phyloP scores from a whole-genome alignment of 495 filamentous ascomycete genomes.

The Coniosporium apollinis region DNA sequence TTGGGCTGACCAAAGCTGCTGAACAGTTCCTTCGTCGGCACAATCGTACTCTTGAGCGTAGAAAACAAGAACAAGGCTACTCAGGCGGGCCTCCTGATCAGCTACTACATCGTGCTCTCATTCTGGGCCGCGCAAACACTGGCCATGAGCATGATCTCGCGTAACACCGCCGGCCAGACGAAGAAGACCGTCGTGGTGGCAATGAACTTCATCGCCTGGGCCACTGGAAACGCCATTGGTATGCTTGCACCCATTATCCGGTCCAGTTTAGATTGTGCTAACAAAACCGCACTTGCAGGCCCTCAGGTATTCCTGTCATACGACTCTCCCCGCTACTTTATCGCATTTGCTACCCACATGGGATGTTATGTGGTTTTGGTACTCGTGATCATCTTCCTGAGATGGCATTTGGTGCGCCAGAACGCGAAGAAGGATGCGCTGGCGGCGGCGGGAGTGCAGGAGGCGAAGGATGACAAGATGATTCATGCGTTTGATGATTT shows the following conservation, averaged over 20 bases:
- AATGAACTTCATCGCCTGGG: constrained; percentile 34
- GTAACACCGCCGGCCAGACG: constrained; percentile 38
- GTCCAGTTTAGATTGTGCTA: too few species aligned
- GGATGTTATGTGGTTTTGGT: constrained; percentile 35
- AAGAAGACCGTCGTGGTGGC: constrained; percentile 34
- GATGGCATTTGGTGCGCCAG: constrained; percentile 29
- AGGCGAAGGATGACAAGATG: constrained; percentile 26
- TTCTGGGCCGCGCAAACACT: constrained; percentile 42
- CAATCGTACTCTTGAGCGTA: constrained; percentile 38
- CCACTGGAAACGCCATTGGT: constrained; percentile 33
- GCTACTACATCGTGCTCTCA: constrained; percentile 38
- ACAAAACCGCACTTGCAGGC: too few species aligned
- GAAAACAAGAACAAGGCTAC: constrained; percentile 25
- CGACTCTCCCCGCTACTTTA: constrained; percentile 34
- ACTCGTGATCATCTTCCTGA: constrained; percentile 28
- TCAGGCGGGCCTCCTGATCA: constrained; percentile 35
- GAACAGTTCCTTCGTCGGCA: constrained; percentile 35
- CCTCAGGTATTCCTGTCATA: constrained; percentile 36
- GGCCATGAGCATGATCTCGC: constrained; percentile 32
- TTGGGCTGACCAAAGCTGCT: constrained; percentile 10
- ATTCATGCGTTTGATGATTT: constrained; percentile 40
- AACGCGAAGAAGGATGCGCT: constrained; percentile 32
- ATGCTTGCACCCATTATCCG: too few species aligned
- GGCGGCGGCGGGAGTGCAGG: constrained; percentile 27
- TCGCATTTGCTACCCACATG: constrained; percentile 37